Base-by-base conservation (phyloP, 2,329 filamentous ascomycete genomes). In the Drechslerella stenobrocha region DNA sequence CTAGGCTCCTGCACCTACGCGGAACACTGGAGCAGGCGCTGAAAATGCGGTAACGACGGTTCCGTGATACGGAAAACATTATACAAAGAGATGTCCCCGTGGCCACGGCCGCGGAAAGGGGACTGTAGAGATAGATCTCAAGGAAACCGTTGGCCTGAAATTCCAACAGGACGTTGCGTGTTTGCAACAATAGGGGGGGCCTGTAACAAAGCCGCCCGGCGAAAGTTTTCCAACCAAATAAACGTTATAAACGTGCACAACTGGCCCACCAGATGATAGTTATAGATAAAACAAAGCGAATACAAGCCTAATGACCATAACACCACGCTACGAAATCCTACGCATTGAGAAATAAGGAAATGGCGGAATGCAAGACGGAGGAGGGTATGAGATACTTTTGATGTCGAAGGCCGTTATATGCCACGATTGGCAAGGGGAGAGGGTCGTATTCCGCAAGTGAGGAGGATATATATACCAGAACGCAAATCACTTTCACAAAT, bases 271-370 rank as follows among this genome's bases (percentile, higher is more conserved):
- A 18, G 23, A 51, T 50, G 44, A 50, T 23, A 48, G 45, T 48
- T 50, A 66, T 55, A 35, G 52, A 26, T 65, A 44, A 37, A 34
- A 13, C 35, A 57, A 51, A 50, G 18, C 32, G 42, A 40, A 44
- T 13, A 32, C 22, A 42, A 40, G 50, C 40, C 32, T 30, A 42
- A 45, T 40, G 26, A 52, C 61, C 61, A 59, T 50, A 66, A 66
- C 61, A 66, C 61, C 61, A 51, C 53, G 50, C 61, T 59, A 32
- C 22, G 37, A 55, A 65, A 26, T 52, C 60, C 53, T 48, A 57
- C 37, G 22, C 22, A 34, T 51, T 58, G 34, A 30, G 52, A 48
- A 15, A 40, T 22, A 66, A 59, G n/a, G 55, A 44, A 47, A 20
- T 24, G 3, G 52, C 15, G 45, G 32, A 28, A 26, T 56, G 42